Evolutionary conservation across 495 filamentous ascomycete genomes (phyloP).

Genomic region (Venustampulla echinocandica): DNA sequence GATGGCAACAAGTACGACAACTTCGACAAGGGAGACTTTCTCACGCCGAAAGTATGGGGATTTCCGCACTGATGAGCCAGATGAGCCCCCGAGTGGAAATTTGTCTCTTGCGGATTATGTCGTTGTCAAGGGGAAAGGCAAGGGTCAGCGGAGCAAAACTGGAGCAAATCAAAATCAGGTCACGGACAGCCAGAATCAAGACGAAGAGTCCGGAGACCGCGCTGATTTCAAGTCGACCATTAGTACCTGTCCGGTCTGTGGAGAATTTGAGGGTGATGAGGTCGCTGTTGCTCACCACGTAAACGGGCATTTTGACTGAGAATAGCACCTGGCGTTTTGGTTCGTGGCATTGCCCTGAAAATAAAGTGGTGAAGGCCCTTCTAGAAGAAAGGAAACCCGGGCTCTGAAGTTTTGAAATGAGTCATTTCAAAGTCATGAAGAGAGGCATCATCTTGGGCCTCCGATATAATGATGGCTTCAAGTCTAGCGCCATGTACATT

Average conservation of each 20-base stretch:
- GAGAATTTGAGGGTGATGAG: conserved; percentile 50
- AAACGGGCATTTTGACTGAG: conserved; percentile 40
- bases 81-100: conserved; percentile 3
- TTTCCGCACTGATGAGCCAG: conserved; percentile 6
- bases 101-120: conserved; percentile 38
- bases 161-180: conserved; percentile 6
- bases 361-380: too few species aligned
- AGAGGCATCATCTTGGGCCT: too few species aligned
- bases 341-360: too few species aligned
- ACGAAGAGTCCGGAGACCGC: not conserved
- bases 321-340: too few species aligned
- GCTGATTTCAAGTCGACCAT: conserved; percentile 12
- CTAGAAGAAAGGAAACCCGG: too few species aligned
- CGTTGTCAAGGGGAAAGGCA: conserved; percentile 28
- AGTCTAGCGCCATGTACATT: too few species aligned
- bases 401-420: too few species aligned
- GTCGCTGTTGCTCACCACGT: conserved; percentile 51
- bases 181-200: not conserved
- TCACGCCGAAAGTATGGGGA: conserved; percentile 4
- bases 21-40: conserved; percentile 18
- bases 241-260: conserved; percentile 49
- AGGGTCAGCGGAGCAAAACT: conserved; percentile 15
- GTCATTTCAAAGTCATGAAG: too few species aligned
- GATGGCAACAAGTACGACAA: conserved; percentile 16
- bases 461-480: too few species aligned